Evolutionary conservation across 345 rosid genomes (phyloP).

Genomic region (Populus tremula): DNA sequence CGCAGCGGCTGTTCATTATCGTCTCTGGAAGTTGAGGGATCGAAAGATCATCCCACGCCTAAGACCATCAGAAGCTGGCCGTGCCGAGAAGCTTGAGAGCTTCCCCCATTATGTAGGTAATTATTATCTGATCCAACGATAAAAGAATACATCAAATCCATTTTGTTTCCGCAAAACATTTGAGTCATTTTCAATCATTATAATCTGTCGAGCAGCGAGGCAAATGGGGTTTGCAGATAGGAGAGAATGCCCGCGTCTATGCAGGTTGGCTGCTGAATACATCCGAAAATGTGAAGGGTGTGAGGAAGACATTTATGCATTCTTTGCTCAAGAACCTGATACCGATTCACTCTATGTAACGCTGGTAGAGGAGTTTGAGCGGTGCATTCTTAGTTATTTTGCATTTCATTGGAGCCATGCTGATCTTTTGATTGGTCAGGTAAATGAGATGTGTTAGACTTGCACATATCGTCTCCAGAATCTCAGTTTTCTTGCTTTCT

Average conservation of each 20-base stretch:
- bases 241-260: constrained; percentile 60
- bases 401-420: constrained; percentile 88
- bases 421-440: constrained; percentile 59
- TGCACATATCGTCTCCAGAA: not conserved
- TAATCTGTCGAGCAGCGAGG: constrained; percentile 45
- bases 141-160: not conserved
- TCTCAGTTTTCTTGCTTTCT: not conserved
- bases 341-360: constrained; percentile 54
- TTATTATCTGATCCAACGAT: not conserved
- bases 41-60: constrained; percentile 63
- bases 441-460: not conserved
- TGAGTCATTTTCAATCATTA: not conserved
- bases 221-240: constrained; percentile 77
- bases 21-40: constrained; percentile 44
- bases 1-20: constrained; percentile 61
- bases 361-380: constrained; percentile 72
- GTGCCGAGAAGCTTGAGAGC: constrained; percentile 53
- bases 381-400: constrained; percentile 76
- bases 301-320: constrained; percentile 54
- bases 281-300: constrained; percentile 51
- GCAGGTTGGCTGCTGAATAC: constrained; percentile 63
- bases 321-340: constrained; percentile 46
- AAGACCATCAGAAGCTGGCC: constrained; percentile 40
- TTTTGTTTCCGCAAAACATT: not conserved
- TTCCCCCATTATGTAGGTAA: constrained; percentile 82